Percentiles rank a stretch among this genome's conserved stretches.
Evolutionary conservation across 2,329 filamentous ascomycete species (phyloP).

Genomic region (Neurospora crassa): DNA sequence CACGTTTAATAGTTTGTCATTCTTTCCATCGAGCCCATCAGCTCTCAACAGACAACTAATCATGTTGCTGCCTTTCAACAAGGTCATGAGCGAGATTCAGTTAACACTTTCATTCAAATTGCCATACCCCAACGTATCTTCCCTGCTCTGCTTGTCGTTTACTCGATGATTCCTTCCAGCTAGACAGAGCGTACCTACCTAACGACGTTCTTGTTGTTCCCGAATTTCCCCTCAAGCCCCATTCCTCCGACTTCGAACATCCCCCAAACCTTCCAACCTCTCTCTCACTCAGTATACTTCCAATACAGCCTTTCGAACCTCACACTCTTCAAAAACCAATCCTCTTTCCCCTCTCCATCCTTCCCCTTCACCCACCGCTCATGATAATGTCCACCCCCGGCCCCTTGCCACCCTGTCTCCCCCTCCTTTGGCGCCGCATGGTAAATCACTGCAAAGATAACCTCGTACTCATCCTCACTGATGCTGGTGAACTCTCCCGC

Average conservation of each 20-base stretch:
- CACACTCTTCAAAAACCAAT: not conserved
- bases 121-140: not conserved
- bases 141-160: not conserved
- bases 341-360: not conserved
- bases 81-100: not conserved
- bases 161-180: not conserved
- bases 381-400: not conserved
- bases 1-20: not conserved
- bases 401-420: not conserved
- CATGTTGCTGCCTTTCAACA: not conserved
- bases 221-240: not conserved
- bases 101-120: not conserved
- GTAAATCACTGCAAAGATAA: not conserved
- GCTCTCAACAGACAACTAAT: not conserved
- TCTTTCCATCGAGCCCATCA: not conserved
- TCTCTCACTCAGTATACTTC: not conserved
- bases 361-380: not conserved
- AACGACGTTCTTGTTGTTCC: not conserved
- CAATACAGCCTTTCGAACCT: not conserved
- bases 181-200: not conserved
- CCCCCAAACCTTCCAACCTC: not conserved
- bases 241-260: not conserved
- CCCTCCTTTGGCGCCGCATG: not conserved
- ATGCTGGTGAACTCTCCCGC: not conserved
- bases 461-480: not conserved